Conservation (phyloP, 805 yeast species). For the Candida palmyrensis region DNA sequence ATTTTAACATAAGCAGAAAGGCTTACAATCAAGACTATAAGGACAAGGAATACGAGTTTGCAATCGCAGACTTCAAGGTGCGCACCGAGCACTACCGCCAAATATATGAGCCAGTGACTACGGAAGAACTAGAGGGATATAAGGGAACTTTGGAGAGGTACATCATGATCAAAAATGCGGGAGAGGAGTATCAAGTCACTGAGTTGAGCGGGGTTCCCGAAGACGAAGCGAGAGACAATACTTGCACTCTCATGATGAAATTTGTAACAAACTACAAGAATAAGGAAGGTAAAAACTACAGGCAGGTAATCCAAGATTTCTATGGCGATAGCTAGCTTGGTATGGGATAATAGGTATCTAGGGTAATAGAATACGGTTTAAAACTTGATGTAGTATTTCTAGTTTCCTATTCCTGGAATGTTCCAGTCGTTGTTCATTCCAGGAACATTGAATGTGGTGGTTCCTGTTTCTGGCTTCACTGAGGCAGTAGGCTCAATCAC, state of each 20-base stretch:
- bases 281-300: constrained; percentile 19
- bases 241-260: constrained; percentile 5
- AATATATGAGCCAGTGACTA: constrained; percentile 26
- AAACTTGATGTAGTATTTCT: neutral
- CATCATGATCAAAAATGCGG: constrained; percentile 21
- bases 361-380: constrained; percentile 1
- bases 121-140: constrained; percentile 18
- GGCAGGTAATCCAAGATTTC: constrained; percentile 21
- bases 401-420: constrained; percentile 4
- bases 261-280: constrained; percentile 15
- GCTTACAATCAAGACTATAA: constrained; percentile 58
- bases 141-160: constrained; percentile 14
- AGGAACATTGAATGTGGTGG: constrained; percentile 2
- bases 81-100: constrained; percentile 49
- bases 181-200: constrained; percentile 16
- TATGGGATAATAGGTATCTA: constrained; percentile 8
- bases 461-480: neutral
- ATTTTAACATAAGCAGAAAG: constrained; percentile 61
- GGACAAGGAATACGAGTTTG: constrained; percentile 44
- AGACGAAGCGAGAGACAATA: constrained; percentile 1
- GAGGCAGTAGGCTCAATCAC: constrained; percentile 23
- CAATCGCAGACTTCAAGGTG: constrained; percentile 55
- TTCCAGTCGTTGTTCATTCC: constrained; percentile 3
- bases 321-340: constrained; percentile 5
- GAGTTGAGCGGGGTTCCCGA: constrained; percentile 5